Evolutionary conservation across 306 rosid genomes (phyloP).

Genomic region (Canavalia gladiata): DNA sequence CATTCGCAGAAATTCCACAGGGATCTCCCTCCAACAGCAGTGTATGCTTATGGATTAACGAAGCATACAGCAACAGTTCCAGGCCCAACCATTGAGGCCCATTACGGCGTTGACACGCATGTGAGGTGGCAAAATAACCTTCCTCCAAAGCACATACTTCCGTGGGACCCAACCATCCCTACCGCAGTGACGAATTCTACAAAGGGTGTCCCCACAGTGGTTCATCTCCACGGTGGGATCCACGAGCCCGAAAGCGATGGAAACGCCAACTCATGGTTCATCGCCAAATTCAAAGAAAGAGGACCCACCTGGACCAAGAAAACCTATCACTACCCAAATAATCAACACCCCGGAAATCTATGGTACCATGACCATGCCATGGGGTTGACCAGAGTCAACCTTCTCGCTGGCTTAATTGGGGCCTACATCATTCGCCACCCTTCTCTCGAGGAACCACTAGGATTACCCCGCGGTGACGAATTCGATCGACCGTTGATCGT

Average conservation of each 20-base stretch:
- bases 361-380: conserved; percentile 94
- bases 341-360: conserved; percentile 79
- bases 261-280: conserved; percentile 76
- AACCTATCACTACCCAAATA: conserved; percentile 65
- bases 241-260: conserved; percentile 77
- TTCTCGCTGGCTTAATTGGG: conserved; percentile 75
- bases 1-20: conserved; percentile 77
- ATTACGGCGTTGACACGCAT: conserved; percentile 54
- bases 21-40: conserved; percentile 73
- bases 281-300: conserved; percentile 44
- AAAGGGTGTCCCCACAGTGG: conserved; percentile 77
- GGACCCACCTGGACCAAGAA: conserved; percentile 66
- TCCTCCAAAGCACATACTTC: conserved; percentile 78
- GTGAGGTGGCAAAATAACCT: conserved; percentile 85
- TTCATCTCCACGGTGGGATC: conserved; percentile 84
- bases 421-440: conserved; percentile 71
- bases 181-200: conserved; percentile 53
- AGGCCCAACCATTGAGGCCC: conserved; percentile 85
- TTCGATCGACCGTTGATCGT: conserved; percentile 66
- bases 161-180: conserved; percentile 85
- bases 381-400: conserved; percentile 85
- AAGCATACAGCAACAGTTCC: conserved; percentile 68
- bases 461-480: conserved; percentile 57
- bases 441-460: conserved; percentile 54
- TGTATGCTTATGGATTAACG: conserved; percentile 70